Conservation (phyloP, 2,329 filamentous ascomycete species). For the Trichoderma brevicompactum region DNA sequence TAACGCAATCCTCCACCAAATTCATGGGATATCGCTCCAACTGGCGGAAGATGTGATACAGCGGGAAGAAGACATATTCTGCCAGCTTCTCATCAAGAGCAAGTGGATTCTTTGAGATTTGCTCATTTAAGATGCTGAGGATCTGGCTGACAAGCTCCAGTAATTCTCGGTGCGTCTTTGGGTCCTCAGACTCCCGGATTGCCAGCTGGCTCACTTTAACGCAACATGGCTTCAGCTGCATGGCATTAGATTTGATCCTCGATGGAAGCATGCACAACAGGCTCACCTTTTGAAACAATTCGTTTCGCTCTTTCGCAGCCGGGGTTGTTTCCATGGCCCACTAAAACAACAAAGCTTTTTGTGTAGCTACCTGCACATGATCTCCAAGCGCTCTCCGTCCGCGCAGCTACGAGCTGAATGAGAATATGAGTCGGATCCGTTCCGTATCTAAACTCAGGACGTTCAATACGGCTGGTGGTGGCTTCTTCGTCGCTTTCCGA, state of each 20-base stretch:
- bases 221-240: slow-evolving; percentile 65
- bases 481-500: neutral
- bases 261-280: neutral
- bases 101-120: slow-evolving; percentile 49
- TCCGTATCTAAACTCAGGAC: neutral
- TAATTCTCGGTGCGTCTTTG: slow-evolving; percentile 50
- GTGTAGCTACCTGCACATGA: slow-evolving; percentile 21
- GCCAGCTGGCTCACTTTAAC: slow-evolving; percentile 63
- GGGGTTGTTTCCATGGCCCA: slow-evolving; percentile 31
- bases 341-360: slow-evolving; percentile 24
- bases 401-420: neutral
- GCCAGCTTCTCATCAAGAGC: slow-evolving; percentile 79
- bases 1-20: slow-evolving; percentile 75
- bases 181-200: slow-evolving; percentile 52
- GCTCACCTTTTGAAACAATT: slow-evolving; percentile 45
- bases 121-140: slow-evolving; percentile 51
- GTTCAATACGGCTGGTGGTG: neutral
- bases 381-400: neutral
- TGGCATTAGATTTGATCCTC: slow-evolving; percentile 17
- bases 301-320: slow-evolving; percentile 37
- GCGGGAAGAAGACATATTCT: slow-evolving; percentile 93
- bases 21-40: slow-evolving; percentile 72
- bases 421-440: neutral
- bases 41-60: slow-evolving; percentile 82
- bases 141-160: slow-evolving; percentile 52